Evolutionary conservation across 768 basidiomycete species (phyloP).

Genomic region (Tulasnella calospora): DNA sequence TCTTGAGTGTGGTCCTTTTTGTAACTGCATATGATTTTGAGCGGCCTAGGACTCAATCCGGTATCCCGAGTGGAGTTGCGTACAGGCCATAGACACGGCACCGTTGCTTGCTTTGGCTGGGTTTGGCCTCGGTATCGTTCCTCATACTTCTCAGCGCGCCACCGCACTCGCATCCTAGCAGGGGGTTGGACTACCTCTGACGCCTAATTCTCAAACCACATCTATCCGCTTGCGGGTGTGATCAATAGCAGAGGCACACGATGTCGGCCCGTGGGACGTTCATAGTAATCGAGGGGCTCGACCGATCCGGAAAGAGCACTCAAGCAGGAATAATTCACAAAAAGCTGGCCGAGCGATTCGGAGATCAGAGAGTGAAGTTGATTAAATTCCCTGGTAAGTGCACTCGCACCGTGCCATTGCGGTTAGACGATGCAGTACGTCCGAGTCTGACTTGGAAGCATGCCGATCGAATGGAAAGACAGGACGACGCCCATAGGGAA

Average conservation of each 20-base stretch:
- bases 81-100: no score
- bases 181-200: background rate
- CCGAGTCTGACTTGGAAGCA: background rate
- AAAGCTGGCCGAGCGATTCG: conserved; percentile 43
- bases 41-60: no score
- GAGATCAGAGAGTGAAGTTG: conserved; percentile 48
- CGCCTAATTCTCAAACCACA: background rate
- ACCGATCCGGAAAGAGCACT: conserved; percentile 90
- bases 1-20: no score
- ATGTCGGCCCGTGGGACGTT: conserved; percentile 59
- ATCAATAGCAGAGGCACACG: background rate
- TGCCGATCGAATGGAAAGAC: conserved; percentile 47
- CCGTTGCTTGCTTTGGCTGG: background rate
- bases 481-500: conserved; percentile 84
- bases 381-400: conserved; percentile 83
- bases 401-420: background rate
- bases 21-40: no score
- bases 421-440: background rate
- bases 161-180: background rate
- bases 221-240: background rate
- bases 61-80: no score
- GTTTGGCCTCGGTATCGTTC: background rate
- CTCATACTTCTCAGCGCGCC: background rate
- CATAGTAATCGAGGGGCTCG: conserved; percentile 93
- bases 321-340: conserved; percentile 62